Percentiles rank a stretch among this genome's conserved stretches.
Evolutionary conservation across 345 rosid species (phyloP).

Genomic region (Sisymbrium altissimum): DNA sequence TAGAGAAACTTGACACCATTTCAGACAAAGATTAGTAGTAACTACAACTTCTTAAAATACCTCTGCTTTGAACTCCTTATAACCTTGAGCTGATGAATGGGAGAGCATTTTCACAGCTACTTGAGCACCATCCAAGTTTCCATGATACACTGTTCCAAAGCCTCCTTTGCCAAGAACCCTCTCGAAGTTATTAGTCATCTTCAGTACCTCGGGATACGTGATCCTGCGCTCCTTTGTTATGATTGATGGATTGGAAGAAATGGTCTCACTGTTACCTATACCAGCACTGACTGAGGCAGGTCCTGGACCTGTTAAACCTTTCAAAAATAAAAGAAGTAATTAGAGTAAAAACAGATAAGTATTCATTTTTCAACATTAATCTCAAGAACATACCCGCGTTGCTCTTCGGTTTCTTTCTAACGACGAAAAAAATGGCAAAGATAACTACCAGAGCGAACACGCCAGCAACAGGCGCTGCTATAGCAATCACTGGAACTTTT

Average conservation of each 20-base stretch:
- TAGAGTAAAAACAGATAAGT: not conserved
- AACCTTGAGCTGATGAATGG: constrained; percentile 37
- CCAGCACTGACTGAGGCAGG: not conserved
- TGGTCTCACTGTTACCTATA: not conserved
- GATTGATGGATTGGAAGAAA: constrained; percentile 17
- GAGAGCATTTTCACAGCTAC: constrained; percentile 38
- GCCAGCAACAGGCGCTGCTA: constrained; percentile 12
- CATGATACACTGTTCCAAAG: constrained; percentile 33
- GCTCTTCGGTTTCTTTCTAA: not conserved
- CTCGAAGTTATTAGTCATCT: constrained; percentile 30
- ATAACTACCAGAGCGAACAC: constrained; percentile 2
- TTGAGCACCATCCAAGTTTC: constrained; percentile 17
- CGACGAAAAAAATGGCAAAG: constrained; percentile 9
- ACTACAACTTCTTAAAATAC: not conserved
- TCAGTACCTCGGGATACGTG: constrained; percentile 17
- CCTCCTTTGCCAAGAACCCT: constrained; percentile 36
- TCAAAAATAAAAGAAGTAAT: not conserved
- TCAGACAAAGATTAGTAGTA: not conserved
- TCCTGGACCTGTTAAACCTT: not conserved
- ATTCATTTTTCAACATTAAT: not conserved
- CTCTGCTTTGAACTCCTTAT: constrained; percentile 39
- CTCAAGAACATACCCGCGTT: not conserved
- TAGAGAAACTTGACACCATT: not conserved
- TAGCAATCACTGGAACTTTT: constrained; percentile 1
- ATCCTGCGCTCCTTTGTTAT: constrained; percentile 17